phyloP scores from a whole-genome alignment of 192 early-diverging fungal species.

The Gamsiella multidivaricata region DNA sequence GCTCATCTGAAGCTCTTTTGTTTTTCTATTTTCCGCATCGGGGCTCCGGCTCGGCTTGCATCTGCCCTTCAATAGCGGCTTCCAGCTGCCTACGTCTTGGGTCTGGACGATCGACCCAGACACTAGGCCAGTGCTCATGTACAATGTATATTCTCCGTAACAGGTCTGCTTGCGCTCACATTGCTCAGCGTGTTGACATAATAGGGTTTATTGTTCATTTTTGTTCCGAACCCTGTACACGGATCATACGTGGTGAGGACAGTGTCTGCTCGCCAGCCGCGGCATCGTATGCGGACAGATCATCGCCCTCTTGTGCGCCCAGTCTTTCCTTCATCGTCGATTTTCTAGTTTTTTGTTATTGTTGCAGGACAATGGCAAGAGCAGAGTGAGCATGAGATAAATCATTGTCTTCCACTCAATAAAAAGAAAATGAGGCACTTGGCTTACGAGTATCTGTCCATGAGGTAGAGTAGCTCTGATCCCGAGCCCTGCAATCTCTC shows the following conservation, averaged over 20 bases:
- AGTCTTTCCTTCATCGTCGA: conserved; percentile 4
- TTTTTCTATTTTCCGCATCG: too few species aligned
- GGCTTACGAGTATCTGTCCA: conserved; percentile 52
- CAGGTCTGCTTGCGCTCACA: too few species aligned
- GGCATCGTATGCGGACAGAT: neutral
- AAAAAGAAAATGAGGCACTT: neutral
- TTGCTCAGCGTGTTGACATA: too few species aligned
- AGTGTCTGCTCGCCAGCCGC: neutral
- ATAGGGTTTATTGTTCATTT: too few species aligned
- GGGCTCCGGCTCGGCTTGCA: too few species aligned
- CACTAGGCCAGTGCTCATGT: too few species aligned
- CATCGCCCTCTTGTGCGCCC: neutral
- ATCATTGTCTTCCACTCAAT: neutral
- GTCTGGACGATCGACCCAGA: too few species aligned
- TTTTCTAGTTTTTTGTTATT: too few species aligned
- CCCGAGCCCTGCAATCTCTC: conserved; percentile 32
- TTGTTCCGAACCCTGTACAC: conserved; percentile 3
- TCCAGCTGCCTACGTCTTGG: too few species aligned
- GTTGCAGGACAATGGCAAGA: neutral
- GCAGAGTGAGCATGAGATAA: neutral
- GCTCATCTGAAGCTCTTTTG: too few species aligned
- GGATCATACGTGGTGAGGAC: neutral
- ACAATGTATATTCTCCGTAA: too few species aligned
- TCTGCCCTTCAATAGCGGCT: too few species aligned
- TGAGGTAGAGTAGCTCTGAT: conserved; percentile 46